A percentile compares a stretch with the other conserved stretches of the same genome.
These are phyloP conservation scores for Aspergillus sp. DNA, from an alignment of 2,329 filamentous ascomycete genomes.

Conservation along the genomic window DNA sequence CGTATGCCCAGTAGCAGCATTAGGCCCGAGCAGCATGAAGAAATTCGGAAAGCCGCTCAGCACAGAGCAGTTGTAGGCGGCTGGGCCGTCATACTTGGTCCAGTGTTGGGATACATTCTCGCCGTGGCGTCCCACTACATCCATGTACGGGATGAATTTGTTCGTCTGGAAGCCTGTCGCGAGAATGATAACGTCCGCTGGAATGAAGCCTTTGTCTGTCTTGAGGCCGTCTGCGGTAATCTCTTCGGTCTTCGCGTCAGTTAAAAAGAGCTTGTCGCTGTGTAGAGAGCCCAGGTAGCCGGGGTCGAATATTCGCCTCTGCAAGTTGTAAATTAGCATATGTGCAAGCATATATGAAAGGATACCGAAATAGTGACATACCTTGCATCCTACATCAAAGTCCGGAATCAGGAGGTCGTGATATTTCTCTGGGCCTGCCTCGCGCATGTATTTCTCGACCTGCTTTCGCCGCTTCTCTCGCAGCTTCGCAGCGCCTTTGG, in stretches of 20 bases:
- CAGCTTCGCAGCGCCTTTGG: conserved; percentile 43
- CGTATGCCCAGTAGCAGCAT: conserved; percentile 38
- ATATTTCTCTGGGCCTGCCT: conserved; percentile 8
- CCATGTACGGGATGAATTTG: conserved; percentile 23
- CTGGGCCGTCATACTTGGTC: conserved; percentile 51
- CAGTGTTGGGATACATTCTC: conserved; percentile 24
- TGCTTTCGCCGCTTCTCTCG: conserved; percentile 31
- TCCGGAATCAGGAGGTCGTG: conserved; percentile 12
- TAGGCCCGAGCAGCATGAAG: conserved; percentile 34
- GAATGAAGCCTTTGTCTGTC: conserved; percentile 20
- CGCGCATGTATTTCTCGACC: conserved; percentile 39
- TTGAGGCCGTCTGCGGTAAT: conserved; percentile 46
- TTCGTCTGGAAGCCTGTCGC: conserved; percentile 30
- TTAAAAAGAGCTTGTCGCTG: conserved; percentile 43
- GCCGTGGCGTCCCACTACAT: conserved; percentile 26
- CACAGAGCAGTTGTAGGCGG: conserved; percentile 59
- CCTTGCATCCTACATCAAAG: conserved; percentile 16
- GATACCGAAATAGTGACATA: background rate
- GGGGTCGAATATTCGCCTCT: conserved; percentile 13
- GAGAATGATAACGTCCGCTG: conserved; percentile 27
- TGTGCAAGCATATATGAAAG: no score
- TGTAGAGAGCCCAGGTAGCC: conserved; percentile 11
- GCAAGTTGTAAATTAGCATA: no score
- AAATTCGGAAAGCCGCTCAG: conserved; percentile 52
- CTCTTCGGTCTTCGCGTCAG: conserved; percentile 48